These are phyloP conservation scores for Chytriomyces confervae DNA, from an alignment of 192 early-diverging fungal species.

Conservation along the genomic window DNA sequence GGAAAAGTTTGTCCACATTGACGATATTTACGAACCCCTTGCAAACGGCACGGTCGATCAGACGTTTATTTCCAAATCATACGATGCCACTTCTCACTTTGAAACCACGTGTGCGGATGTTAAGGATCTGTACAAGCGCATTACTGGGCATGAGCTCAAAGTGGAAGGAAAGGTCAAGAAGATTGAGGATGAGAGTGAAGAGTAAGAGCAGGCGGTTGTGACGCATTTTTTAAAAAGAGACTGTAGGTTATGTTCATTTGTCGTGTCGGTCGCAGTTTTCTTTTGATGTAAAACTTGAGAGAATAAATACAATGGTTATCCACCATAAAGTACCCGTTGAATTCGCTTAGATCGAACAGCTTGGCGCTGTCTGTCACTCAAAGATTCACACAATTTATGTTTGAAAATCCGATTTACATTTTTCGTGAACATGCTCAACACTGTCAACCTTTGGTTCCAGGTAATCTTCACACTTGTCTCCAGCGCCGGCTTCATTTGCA, in stretches of 20 bases:
- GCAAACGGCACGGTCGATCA: constrained; percentile 79
- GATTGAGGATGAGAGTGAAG: constrained; percentile 48
- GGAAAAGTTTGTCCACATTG: constrained; percentile 89
- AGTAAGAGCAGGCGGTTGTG: not conserved
- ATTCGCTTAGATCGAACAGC: too few relatives aligned
- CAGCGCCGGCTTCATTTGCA: not conserved
- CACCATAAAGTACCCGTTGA: too few relatives aligned
- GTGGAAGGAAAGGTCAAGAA: constrained; percentile 64
- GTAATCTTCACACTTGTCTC: not conserved
- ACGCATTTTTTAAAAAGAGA: too few relatives aligned
- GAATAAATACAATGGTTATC: too few relatives aligned
- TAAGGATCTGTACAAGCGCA: constrained; percentile 81
- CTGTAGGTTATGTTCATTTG: too few relatives aligned
- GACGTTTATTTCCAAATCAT: constrained; percentile 90
- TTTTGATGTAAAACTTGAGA: too few relatives aligned
- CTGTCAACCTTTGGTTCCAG: not conserved
- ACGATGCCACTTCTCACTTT: constrained; percentile 99
- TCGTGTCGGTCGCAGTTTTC: too few relatives aligned
- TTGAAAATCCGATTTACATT: too few relatives aligned
- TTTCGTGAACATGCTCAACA: not conserved
- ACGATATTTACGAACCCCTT: constrained; percentile 85
- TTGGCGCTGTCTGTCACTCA: too few relatives aligned
- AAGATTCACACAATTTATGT: too few relatives aligned
- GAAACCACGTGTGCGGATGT: constrained; percentile 97
- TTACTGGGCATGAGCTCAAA: constrained; percentile 65